A percentile compares a stretch with the other conserved stretches of the same genome.
Evolutionary conservation across 176 grass and related monocot genomes (phyloP).

Genomic region (Oryza meyeriana): DNA sequence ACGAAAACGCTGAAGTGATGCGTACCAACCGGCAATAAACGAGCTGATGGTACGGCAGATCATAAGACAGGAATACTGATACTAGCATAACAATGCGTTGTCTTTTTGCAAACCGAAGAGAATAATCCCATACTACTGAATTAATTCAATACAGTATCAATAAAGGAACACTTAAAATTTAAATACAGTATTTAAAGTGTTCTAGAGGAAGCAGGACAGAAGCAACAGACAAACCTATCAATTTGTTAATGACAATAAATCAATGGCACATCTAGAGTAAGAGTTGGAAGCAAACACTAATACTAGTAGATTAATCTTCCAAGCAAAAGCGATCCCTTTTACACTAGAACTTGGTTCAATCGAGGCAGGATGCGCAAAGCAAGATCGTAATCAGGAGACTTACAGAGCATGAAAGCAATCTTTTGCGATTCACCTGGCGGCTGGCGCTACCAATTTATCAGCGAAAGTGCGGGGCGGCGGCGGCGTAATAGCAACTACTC

Average conservation of each 20-base stretch:
- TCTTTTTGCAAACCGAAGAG: neutral
- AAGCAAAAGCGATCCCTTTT: neutral
- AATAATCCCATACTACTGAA: neutral
- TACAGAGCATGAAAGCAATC: neutral
- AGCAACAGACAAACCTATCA: neutral
- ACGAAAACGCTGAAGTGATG: slow-evolving; percentile 5
- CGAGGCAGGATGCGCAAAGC: neutral
- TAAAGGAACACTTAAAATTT: neutral
- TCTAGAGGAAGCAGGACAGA: neutral
- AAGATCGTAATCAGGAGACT: neutral
- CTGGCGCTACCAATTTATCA: neutral
- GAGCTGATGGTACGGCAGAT: neutral
- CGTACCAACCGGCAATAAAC: slow-evolving; percentile 2
- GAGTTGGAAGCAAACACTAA: neutral
- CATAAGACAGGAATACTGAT: neutral
- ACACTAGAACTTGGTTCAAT: neutral
- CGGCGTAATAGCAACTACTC: neutral
- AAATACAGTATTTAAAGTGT: neutral
- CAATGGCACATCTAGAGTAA: neutral
- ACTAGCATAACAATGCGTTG: neutral
- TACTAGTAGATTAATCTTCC: neutral
- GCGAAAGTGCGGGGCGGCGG: neutral
- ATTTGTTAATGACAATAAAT: neutral
- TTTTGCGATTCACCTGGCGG: neutral
- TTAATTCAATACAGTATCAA: neutral